Evolutionary conservation across 352 stramenopile species (phyloP), one percentile per base, ranked within the genome.

Genomic region (Pythium monospermum): DNA sequence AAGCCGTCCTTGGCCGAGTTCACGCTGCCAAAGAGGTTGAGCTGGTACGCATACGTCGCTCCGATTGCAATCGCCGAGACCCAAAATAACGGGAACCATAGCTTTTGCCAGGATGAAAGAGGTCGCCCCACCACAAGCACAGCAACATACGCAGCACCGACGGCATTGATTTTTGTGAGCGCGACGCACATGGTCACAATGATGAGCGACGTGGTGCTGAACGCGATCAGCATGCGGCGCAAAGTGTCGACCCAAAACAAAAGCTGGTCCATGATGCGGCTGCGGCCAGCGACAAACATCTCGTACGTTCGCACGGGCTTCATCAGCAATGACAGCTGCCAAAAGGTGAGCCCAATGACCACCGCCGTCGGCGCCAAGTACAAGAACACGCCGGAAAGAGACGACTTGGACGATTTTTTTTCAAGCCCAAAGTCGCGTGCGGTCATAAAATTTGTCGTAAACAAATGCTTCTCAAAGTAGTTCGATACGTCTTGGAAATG

Each of bases 21-120:
- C 13, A 42, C 12, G 16, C 37, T 36, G 15, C 38, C 53, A 22
- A 67, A 67, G 7, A 56, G 26, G 10, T 48, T 46, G 5, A 67
- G 36, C 47, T 92, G 81, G 51, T 85, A 88, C 19, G 75, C 12
- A 39, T 87, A 92, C 25, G 77, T 84, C 22, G 83, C 38, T 4
- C 79, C 51, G 25, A 85, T 66, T 12, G 75, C 66, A 6, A 84
- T 59, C 13, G 69, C 64, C 35, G 78, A 84, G 2, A 92, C 64
- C 78, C 81, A 92, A 40, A 90, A 92, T 12, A 92, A 53, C 18
- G 81, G 81, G 32, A 85, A 82, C 81, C 81, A 92, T 10, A 92
- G 47, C 33, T 71, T 73, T 42, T 78, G 76, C 81, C 81, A 92
- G 13, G 73, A 69, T 21, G 49, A 58, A 22, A 92, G 42, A 10